Evolutionary conservation across 2,329 filamentous ascomycete genomes (phyloP).

Genomic region (Paecilomyces sp.): DNA sequence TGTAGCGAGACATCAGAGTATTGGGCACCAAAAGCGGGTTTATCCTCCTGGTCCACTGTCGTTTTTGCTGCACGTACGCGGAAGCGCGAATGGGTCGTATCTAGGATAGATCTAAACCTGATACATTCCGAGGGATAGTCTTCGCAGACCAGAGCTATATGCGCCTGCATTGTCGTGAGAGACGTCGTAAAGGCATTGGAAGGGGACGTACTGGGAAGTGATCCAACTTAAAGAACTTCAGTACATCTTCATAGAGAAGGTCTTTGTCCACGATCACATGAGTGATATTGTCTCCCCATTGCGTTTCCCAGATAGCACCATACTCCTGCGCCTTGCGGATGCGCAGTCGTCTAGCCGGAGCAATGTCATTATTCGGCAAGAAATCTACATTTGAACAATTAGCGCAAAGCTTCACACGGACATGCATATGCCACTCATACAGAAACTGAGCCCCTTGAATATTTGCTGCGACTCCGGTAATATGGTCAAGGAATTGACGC

Average conservation of each 20-base stretch:
- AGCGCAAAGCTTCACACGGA: not conserved
- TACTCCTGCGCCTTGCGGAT: conserved; percentile 69
- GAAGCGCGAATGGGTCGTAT: conserved; percentile 50
- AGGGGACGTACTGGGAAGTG: conserved; percentile 40
- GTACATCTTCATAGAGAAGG: conserved; percentile 58
- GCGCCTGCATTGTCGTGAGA: conserved; percentile 17
- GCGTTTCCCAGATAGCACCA: conserved; percentile 64
- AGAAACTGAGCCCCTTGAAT: conserved; percentile 57
- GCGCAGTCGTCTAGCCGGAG: conserved; percentile 57
- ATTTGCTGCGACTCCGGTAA: conserved; percentile 50
- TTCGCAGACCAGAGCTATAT: conserved; percentile 56
- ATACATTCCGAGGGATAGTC: conserved; percentile 64
- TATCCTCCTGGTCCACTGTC: conserved; percentile 7
- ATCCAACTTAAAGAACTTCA: conserved; percentile 46
- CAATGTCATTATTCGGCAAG: conserved; percentile 71
- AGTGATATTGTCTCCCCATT: conserved; percentile 53
- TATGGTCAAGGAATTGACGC: conserved; percentile 33
- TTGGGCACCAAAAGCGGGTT: conserved; percentile 3
- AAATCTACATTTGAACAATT: conserved; percentile 46
- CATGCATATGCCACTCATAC: conserved; percentile 19
- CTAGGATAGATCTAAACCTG: conserved; percentile 49
- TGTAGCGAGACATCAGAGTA: conserved; percentile 12
- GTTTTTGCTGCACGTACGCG: conserved; percentile 21
- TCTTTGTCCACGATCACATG: conserved; percentile 73
- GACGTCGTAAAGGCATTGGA: not conserved